Evolutionary conservation across 495 filamentous ascomycete genomes (phyloP).

Genomic region (Penicillium malachiteum): DNA sequence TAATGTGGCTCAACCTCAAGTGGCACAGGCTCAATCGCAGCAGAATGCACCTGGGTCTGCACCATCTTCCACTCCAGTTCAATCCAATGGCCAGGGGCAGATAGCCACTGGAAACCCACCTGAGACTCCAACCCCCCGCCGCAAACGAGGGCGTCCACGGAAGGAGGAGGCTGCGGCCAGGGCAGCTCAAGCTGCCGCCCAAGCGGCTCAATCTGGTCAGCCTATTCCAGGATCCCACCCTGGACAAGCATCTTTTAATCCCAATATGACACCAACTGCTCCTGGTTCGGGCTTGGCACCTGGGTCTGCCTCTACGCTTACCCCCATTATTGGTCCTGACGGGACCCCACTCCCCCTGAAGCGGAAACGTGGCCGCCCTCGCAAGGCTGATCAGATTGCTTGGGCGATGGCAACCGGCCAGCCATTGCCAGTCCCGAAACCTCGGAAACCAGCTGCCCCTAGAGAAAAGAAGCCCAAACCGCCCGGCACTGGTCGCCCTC

Average conservation of each 20-base stretch:
- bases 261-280: conserved; percentile 22
- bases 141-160: conserved; percentile 30
- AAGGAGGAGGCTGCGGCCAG: conserved; percentile 30
- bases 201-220: conserved; percentile 17
- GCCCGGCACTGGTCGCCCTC: conserved; percentile 36
- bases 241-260: conserved; percentile 24
- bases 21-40: conserved; percentile 9
- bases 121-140: conserved; percentile 12
- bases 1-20: conserved; percentile 10
- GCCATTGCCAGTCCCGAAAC: conserved; percentile 28
- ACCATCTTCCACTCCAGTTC: conserved; percentile 2
- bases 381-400: conserved; percentile 38
- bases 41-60: background rate
- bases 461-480: conserved; percentile 25
- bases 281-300: conserved; percentile 6
- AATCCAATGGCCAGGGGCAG: conserved; percentile 19
- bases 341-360: conserved; percentile 35
- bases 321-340: conserved; percentile 30
- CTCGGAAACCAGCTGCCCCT: conserved; percentile 21
- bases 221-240: conserved; percentile 13
- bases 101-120: conserved; percentile 5
- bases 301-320: conserved; percentile 10
- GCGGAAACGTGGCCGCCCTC: conserved; percentile 40
- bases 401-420: conserved; percentile 27
- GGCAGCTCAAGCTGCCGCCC: conserved; percentile 21